Evolutionary conservation across 2,329 filamentous ascomycete genomes (phyloP), one percentile per base, ranked within the genome.

Genomic region (Emergomyces orientalis): DNA sequence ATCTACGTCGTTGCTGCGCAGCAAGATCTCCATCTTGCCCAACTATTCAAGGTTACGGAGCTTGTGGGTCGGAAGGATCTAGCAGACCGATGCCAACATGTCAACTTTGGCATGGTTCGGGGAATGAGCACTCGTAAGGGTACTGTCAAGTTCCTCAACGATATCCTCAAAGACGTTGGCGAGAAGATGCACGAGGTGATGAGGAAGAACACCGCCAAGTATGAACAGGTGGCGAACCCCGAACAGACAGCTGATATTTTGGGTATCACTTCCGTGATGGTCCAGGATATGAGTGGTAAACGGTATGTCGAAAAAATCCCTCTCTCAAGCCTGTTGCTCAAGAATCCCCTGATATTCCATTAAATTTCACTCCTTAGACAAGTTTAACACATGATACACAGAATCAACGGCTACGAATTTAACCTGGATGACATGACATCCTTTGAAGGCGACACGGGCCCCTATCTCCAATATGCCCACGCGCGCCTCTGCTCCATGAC

Each of bases 121-220:
- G 85, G 84, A 49, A 87, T 88, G 83, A 82, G 80, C 67, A 86
- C 84, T 9, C 80, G 84, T 67, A 86, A 85, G 73, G 84, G 84
- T 65, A 91, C 87, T 0, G 89, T 91, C 69, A 89, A 89, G 75
- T 90, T 90, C 78, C 74, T 86, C 66, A 81, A 87, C 69, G 87
- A 89, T 68, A 90, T 91, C 69, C 80, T 92, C 63, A 81, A 84
- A 49, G 89, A 92, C 69, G 91, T 95, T 8, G 87, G 86, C 70
- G 93, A 97, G 62, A 90, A 92, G 78, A 99, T 99, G 94, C 93
- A 97, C 81, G 90, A 96, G 65, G 90, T 95, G 60, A 99, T 99
- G 94, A 86, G 81, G 76, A 88, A 88, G 79, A 97, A 97, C 75
- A 83, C 89, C 70, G 82, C 84, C 72, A 99, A 99, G 81, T 99